phyloP scores from a whole-genome alignment of 768 basidiomycete genomes.

The Podaxis sp. region DNA sequence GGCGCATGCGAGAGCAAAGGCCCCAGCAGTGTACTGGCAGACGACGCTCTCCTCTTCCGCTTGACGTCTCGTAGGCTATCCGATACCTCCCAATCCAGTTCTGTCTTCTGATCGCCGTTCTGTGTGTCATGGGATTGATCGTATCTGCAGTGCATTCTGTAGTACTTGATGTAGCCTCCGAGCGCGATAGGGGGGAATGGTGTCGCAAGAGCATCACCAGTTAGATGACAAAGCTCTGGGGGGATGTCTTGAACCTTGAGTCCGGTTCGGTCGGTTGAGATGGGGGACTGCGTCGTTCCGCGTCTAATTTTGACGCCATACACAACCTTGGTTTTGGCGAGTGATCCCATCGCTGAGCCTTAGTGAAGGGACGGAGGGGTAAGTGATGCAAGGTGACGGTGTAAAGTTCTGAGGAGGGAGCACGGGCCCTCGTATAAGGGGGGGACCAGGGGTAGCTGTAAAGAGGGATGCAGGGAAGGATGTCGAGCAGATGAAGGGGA shows the following conservation, averaged over 20 bases:
- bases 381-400: not conserved
- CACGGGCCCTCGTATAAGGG: not conserved
- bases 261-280: constrained; percentile 6
- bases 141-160: constrained; percentile 23
- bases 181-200: constrained; percentile 40
- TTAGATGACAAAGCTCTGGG: constrained; percentile 13
- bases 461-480: not conserved
- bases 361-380: not conserved
- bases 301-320: constrained; percentile 14
- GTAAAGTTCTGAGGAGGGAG: not conserved
- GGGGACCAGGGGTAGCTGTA: not conserved
- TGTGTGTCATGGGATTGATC: not conserved
- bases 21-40: constrained; percentile 1
- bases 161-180: constrained; percentile 44
- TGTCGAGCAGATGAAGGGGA: not conserved
- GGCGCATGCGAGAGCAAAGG: constrained; percentile 11
- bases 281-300: not conserved
- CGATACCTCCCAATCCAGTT: constrained; percentile 14
- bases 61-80: constrained; percentile 8
- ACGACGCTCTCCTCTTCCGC: constrained; percentile 3
- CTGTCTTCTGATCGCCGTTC: not conserved
- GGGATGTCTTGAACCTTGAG: constrained; percentile 12
- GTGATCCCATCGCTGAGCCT: constrained; percentile 8
- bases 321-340: constrained; percentile 6
- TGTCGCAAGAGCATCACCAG: constrained; percentile 17